Evolutionary conservation across 106 monocot genomes (phyloP).

Genomic region (Cymbidium sinense): DNA sequence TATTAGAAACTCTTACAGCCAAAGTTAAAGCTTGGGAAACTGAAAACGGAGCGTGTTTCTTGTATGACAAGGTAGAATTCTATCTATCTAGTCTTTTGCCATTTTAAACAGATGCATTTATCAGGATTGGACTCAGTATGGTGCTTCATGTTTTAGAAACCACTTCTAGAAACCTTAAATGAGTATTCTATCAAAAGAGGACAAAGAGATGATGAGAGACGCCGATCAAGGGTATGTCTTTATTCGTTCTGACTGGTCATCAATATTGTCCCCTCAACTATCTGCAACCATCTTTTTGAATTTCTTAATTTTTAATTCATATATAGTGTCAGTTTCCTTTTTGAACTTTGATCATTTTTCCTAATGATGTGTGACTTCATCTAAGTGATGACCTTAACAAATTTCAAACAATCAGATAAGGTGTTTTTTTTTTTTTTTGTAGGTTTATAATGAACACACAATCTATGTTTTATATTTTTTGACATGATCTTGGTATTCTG

Average conservation of each 20-base stretch:
- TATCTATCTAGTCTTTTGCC: background rate
- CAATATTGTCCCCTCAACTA: background rate
- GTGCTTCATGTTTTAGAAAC: conserved; percentile 23
- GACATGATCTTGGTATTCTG: no score
- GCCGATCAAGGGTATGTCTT: conserved; percentile 53
- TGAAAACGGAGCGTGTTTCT: conserved; percentile 57
- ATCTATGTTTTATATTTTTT: no score
- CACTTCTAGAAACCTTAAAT: conserved; percentile 48
- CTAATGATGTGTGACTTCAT: no score
- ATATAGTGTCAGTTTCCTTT: background rate
- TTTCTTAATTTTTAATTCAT: background rate
- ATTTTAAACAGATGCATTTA: background rate
- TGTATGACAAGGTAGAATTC: conserved; percentile 54
- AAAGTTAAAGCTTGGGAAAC: conserved; percentile 84
- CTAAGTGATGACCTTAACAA: background rate
- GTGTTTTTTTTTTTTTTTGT: no score
- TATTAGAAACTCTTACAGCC: conserved; percentile 56
- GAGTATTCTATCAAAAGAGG: conserved; percentile 44
- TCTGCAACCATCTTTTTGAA: background rate
- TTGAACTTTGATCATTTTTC: background rate
- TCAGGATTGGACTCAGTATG: background rate
- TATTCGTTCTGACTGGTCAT: background rate
- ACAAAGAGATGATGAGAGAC: conserved; percentile 78
- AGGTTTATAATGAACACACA: no score
- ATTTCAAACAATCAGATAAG: background rate